phyloP scores from a whole-genome alignment of 2,329 filamentous ascomycete species.

The Pestalotiopsis sp. region DNA sequence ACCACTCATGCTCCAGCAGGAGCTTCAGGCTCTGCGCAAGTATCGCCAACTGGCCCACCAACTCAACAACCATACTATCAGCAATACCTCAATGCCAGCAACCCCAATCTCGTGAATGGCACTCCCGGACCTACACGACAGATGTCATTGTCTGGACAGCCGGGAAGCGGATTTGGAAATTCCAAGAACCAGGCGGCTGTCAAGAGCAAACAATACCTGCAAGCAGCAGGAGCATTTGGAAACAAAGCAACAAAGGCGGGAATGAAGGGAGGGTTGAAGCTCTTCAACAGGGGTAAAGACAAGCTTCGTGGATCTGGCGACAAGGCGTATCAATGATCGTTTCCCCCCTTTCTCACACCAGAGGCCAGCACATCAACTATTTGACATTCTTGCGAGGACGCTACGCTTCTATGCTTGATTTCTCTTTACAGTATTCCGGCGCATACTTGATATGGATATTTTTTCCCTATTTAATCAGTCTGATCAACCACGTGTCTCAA shows the following conservation, averaged over 20 bases:
- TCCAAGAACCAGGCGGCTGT: conserved; percentile 70
- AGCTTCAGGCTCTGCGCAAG: conserved; percentile 8
- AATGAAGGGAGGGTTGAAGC: conserved; percentile 85
- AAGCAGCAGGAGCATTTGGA: conserved; percentile 83
- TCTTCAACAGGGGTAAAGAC: conserved; percentile 88
- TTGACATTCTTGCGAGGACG: background rate
- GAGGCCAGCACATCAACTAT: background rate
- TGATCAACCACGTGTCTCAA: background rate
- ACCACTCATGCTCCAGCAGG: conserved; percentile 6
- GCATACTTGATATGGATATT: background rate
- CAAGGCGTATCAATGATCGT: conserved; percentile 81
- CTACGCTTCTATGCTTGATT: conserved; percentile 1
- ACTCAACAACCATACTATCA: conserved; percentile 56
- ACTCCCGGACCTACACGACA: conserved; percentile 27
- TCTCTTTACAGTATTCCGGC: background rate
- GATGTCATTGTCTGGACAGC: conserved; percentile 36
- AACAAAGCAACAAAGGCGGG: conserved; percentile 91
- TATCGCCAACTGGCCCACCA: conserved; percentile 8
- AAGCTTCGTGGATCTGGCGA: conserved; percentile 76
- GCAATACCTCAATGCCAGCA: conserved; percentile 57
- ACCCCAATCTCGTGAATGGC: conserved; percentile 32
- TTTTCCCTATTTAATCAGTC: background rate
- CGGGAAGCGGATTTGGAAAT: conserved; percentile 50
- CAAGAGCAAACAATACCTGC: conserved; percentile 87
- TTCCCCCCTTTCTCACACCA: conserved; percentile 34